A percentile compares a stretch with the other conserved stretches of the same genome.
Evolutionary conservation across 129 eudicot species (phyloP).

Genomic region (Saussurea involucrata): DNA sequence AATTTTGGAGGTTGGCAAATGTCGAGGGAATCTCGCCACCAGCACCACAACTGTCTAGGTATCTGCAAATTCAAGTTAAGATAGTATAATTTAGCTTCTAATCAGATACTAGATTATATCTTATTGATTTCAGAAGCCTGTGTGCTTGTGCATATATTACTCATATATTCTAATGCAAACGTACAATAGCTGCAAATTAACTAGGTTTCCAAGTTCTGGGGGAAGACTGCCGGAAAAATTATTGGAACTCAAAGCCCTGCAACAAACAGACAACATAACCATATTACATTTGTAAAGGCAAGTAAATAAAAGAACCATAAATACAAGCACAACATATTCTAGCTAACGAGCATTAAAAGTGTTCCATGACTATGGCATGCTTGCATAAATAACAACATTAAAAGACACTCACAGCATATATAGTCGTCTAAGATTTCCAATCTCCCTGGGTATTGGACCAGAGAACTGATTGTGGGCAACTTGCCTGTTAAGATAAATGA

Average conservation of each 20-base stretch:
- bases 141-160: background rate
- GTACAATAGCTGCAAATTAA: conserved; percentile 39
- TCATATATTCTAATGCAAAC: conserved; percentile 17
- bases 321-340: background rate
- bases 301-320: background rate
- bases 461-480: conserved; percentile 34
- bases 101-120: background rate
- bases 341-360: background rate
- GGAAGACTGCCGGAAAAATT: conserved; percentile 73
- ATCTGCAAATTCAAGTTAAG: conserved; percentile 36
- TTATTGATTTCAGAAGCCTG: background rate
- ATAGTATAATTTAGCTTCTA: conserved; percentile 7
- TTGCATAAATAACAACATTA: background rate
- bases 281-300: background rate
- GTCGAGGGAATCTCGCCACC: conserved; percentile 66
- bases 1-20: conserved; percentile 44
- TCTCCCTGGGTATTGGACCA: conserved; percentile 34
- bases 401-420: conserved; percentile 38
- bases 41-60: conserved; percentile 55
- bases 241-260: conserved; percentile 59
- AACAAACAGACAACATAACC: conserved; percentile 12
- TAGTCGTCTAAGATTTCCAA: conserved; percentile 37
- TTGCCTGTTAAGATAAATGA: conserved; percentile 12
- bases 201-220: conserved; percentile 55
- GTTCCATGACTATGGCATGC: background rate